Base-by-base conservation (phyloP, 1,139 yeast genomes). In the Williopsis jadinii region DNA sequence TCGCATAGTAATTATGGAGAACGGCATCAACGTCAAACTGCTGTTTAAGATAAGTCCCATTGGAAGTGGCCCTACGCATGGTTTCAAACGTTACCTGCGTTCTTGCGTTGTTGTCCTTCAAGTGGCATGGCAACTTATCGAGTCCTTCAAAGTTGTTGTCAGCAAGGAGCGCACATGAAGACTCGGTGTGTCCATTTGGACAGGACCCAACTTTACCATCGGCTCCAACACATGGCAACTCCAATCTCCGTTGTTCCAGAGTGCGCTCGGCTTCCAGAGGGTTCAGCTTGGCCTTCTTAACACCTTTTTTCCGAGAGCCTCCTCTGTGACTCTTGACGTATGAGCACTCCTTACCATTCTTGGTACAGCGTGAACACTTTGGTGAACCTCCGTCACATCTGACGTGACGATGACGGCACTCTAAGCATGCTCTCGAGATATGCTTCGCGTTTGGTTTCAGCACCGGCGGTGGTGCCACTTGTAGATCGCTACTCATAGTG, bases 241-340 rank as follows among this genome's bases (percentile, higher is more conserved):
- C 30, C 26, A 45, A 3, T 27, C 15, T 30, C 34, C 9, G 35
- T 13, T 13, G 14, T 11, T 33, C 29, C 9, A 9, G n/a, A 9
- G 10, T 9, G 11, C 11, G 14, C 6, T 8, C 14, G 9, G n/a
- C 15, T 15, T 30, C 32, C 9, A 36, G 34, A 12, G 38, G 37
- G 9, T 36, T 36, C 12, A 19, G 24, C 28, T 42, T 46, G 6
- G 35, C 28, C 34, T 48, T 55, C 43, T 45, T 56, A 6, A 68
- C 68, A 5, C 76, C 77, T 48, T 68, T 71, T 49, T 63, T 69
- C 37, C 78, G 55, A 9, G 75, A 67, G 1, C 78, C 78, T 24
- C 78, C 78, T 44, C 78, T 55, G 37, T 70, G 67, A 45, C 75
- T 68, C 49, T 68, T 70, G 6, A 72, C 76, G 47, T 69, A 73